Base-by-base conservation (phyloP, 2,329 filamentous ascomycete species). In the Talaromyces amestolkiae region DNA sequence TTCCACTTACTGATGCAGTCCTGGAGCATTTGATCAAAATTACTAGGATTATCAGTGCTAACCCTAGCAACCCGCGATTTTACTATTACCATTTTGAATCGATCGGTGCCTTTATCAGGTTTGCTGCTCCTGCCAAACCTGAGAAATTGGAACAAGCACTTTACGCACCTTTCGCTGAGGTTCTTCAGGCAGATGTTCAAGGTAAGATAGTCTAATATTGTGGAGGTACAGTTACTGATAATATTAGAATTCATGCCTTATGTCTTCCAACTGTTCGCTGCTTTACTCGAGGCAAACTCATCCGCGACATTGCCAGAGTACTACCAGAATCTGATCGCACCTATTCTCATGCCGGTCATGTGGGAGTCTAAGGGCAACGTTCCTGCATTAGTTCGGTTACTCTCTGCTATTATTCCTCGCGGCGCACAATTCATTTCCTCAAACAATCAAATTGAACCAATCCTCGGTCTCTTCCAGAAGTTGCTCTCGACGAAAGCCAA, bases 51-150 rank as follows among this genome's bases (percentile, higher is more conserved):
- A 98, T 98, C 78, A 90, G 93, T 74, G 87, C 90, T 71, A 99
- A 99, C 78, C 95, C 95, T 0, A 97, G 93, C 81, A 99, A 99
- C 78, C 95, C 95, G 2, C 87, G 92, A 13, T 99, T 99, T 81
- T 97, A 97, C 80, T 99, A 99, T 82, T 99, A 94, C 78, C 92
- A 97, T 76, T 99, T 99, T 69, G 95, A 99, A 81, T 91, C 92
- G 3, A 82, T 99, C 54, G 95, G 95, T 39, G 94, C 95, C 17
- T 84, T 99, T 58, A 91, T 98, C 64, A 81, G 82, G 80, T 92
- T 85, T 83, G 89, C 84, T 80, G 91, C 84, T 74, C 89, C 81
- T 67, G 83, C 84, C 3, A 87, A 91, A 69, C 87, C 91, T 10
- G 85, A 87, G 33, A 88, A 90, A 71, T 86, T 98, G 60, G 92